Conservation (phyloP, 108 stramenopile species). For the Bacterosira constricta region DNA sequence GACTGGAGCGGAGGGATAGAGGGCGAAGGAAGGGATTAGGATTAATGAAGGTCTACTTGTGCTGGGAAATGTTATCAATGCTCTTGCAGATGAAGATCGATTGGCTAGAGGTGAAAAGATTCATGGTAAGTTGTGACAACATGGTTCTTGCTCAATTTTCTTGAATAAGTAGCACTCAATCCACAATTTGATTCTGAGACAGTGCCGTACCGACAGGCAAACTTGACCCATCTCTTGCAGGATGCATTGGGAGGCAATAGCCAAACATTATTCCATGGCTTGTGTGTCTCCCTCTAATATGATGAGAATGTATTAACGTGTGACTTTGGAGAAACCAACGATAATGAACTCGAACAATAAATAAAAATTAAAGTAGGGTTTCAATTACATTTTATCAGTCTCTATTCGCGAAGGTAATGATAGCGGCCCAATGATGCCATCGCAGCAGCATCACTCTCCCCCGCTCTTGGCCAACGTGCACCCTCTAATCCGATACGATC, state of each 20-base stretch:
- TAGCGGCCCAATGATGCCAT: too few species aligned
- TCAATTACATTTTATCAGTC: too few species aligned
- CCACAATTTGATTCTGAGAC: constrained; percentile 52
- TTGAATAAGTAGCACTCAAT: constrained; percentile 7
- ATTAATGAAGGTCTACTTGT: constrained; percentile 95
- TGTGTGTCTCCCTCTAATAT: constrained; percentile 89
- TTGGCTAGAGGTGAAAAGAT: constrained; percentile 63
- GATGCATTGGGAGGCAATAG: constrained; percentile 96
- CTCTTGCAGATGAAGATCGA: constrained; percentile 89
- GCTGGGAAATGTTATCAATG: constrained; percentile 97
- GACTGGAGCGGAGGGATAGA: constrained; percentile 85
- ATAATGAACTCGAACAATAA: too few species aligned
- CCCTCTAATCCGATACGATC: too few species aligned
- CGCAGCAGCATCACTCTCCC: too few species aligned
- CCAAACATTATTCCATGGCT: constrained; percentile 86
- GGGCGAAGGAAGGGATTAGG: constrained; percentile 87
- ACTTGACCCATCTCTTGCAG: constrained; percentile 89
- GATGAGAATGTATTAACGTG: too few species aligned
- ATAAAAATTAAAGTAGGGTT: too few species aligned
- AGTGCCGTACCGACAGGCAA: constrained; percentile 86
- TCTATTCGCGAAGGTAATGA: too few species aligned
- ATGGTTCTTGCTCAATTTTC: too few species aligned
- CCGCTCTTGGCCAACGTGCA: too few species aligned
- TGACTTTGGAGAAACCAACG: too few species aligned
- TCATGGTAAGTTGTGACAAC: constrained; percentile 66